phyloP scores from a whole-genome alignment of 306 rosid genomes.

The Oemleria cerasiformis region DNA sequence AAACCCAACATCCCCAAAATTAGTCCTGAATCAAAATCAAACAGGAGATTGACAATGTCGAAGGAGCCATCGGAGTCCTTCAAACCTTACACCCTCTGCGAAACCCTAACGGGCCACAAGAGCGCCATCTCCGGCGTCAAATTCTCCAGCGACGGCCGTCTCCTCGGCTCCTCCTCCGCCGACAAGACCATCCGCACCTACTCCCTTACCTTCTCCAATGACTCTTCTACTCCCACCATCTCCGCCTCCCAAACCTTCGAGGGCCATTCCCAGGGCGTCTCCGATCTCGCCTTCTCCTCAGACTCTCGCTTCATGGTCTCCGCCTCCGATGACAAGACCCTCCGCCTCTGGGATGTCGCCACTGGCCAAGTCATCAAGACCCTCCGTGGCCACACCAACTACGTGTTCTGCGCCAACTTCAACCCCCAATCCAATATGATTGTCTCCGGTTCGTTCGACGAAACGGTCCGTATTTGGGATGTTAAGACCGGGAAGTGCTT shows the following conservation, averaged over 20 bases:
- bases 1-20: background rate
- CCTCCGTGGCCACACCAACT: slow-evolving; percentile 87
- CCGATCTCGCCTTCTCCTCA: slow-evolving; percentile 89
- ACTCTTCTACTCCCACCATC: slow-evolving; percentile 32
- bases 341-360: slow-evolving; percentile 85
- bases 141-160: slow-evolving; percentile 84
- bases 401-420: slow-evolving; percentile 83
- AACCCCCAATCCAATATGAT: slow-evolving; percentile 87
- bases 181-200: slow-evolving; percentile 89
- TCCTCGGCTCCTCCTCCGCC: slow-evolving; percentile 89
- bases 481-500: slow-evolving; percentile 81
- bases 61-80: slow-evolving; percentile 35
- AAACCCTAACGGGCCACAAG: slow-evolving; percentile 72
- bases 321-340: slow-evolving; percentile 95
- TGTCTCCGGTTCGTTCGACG: slow-evolving; percentile 93
- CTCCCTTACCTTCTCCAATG: slow-evolving; percentile 40
- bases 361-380: slow-evolving; percentile 71
- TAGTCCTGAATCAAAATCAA: background rate
- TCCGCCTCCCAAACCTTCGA: slow-evolving; percentile 67
- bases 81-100: slow-evolving; percentile 55
- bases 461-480: slow-evolving; percentile 95
- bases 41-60: slow-evolving; percentile 28
- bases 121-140: slow-evolving; percentile 77
- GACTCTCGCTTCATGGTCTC: slow-evolving; percentile 82
- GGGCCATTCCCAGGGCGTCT: slow-evolving; percentile 88